Evolutionary conservation across 2,329 filamentous ascomycete genomes (phyloP), one percentile per base, ranked within the genome.

Genomic region (Alternaria brassicicola): DNA sequence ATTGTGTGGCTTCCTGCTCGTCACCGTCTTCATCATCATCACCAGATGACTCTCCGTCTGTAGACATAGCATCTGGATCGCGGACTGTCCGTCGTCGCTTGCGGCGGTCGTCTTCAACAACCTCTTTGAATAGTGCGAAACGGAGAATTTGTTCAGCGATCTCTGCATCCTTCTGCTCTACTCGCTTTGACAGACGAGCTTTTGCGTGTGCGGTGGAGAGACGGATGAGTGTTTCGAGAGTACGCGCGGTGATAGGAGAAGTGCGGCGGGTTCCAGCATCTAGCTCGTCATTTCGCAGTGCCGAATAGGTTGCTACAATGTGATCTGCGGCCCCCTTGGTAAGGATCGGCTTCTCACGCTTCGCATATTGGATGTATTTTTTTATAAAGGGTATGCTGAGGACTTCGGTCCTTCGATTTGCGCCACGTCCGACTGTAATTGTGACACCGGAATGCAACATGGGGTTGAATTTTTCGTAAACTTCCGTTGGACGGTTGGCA

Each of bases 281-380:
- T 80, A 99, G 89, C 75, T 98, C 94, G 69, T 99, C 95, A 75
- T 99, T 99, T 66, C 95, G 88, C 19, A 99, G 84, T 9, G 91
- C 91, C 33, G 96, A 95, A 76, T 98, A 99, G 15, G 93, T 91
- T 30, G 92, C 86, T 35, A 93, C 89, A 71, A 99, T 96, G 63
- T 96, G 91, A 68, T 97, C 92, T 10, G 93, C 92, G 6, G 95
- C 94, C 42, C 92, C 92, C 73, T 95, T 92, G 0, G 93, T 97
- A 61, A 99, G 82, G 38, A 96, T 83, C 0, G 95, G 95, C 84
- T 93, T 96, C 73, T 95, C 85, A 33, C 87, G 90, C 82, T 99
- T 99, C 64, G 95, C 93, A 77, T 99, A 99, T 75, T 99, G 95
- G 43, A 99, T 96, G 78, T 97, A 99, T 80, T 99, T 99, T 82